A percentile compares a stretch with the other conserved stretches of the same genome.
phyloP scores from a whole-genome alignment of 2,329 filamentous ascomycete genomes.

The Fonsecaea erecta region DNA sequence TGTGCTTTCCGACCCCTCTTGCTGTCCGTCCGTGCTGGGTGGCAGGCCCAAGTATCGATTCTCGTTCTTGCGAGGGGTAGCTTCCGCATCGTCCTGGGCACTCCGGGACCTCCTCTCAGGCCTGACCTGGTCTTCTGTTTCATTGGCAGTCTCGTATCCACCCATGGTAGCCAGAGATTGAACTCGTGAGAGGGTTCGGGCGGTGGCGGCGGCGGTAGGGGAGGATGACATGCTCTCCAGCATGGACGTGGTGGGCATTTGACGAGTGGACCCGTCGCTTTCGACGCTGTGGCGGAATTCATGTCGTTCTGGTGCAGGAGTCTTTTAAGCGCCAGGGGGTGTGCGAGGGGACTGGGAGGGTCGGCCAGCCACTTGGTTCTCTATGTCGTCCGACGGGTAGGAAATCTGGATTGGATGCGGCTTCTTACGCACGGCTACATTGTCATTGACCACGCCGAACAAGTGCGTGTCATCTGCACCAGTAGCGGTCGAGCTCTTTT shows the following conservation, averaged over 20 bases:
- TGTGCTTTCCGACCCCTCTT: conserved; percentile 14
- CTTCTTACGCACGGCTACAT: conserved; percentile 32
- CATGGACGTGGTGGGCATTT: conserved; percentile 44
- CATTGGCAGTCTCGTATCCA: conserved; percentile 40
- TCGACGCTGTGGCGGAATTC: conserved; percentile 32
- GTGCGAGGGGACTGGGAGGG: conserved; percentile 35
- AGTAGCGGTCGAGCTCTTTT: conserved; percentile 31
- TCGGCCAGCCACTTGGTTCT: conserved; percentile 16
- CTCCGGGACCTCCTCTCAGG: not conserved
- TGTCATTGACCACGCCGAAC: conserved; percentile 44
- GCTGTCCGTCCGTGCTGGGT: conserved; percentile 19
- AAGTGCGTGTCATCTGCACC: conserved; percentile 52
- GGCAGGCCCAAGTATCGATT: conserved; percentile 25
- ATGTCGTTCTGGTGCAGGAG: conserved; percentile 37
- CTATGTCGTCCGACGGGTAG: conserved; percentile 19
- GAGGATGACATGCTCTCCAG: conserved; percentile 52
- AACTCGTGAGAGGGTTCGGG: conserved; percentile 47
- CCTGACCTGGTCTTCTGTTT: conserved; percentile 20
- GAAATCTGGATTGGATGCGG: conserved; percentile 28
- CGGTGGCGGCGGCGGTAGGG: conserved; percentile 51
- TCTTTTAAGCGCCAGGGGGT: conserved; percentile 40
- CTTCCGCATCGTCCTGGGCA: conserved; percentile 32
- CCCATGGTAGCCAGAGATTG: conserved; percentile 43
- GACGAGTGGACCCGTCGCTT: conserved; percentile 32
- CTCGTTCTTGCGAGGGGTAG: conserved; percentile 27